A percentile compares a stretch with the other conserved stretches of the same genome.
These are phyloP conservation scores for Bimuria novae-zelandiae DNA, from an alignment of 2,329 filamentous ascomycete genomes.

Conservation along the genomic window DNA sequence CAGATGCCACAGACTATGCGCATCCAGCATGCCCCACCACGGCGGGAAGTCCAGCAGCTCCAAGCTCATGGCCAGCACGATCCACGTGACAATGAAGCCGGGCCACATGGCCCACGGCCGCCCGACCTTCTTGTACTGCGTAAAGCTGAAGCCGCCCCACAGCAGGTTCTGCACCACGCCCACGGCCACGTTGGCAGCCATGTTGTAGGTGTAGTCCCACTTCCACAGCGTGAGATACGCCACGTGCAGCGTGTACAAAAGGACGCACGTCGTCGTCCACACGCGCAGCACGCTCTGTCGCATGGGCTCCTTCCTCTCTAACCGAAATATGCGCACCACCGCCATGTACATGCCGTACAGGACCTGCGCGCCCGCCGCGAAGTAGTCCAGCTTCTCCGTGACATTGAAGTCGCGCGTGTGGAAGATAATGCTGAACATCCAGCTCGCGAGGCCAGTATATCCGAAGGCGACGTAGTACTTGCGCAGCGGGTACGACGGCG, in stretches of 20 bases:
- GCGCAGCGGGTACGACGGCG: slow-evolving; percentile 73
- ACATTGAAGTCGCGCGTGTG: slow-evolving; percentile 83
- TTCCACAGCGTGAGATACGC: slow-evolving; percentile 80
- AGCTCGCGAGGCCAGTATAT: slow-evolving; percentile 79
- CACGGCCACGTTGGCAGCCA: slow-evolving; percentile 87
- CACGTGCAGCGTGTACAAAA: slow-evolving; percentile 76
- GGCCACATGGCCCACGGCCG: slow-evolving; percentile 87
- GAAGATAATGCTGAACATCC: slow-evolving; percentile 89
- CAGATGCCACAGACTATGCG: slow-evolving; percentile 94
- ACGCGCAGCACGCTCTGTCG: slow-evolving; percentile 63
- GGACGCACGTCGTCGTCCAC: slow-evolving; percentile 76
- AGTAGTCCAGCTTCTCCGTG: slow-evolving; percentile 96
- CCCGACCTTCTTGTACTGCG: slow-evolving; percentile 71
- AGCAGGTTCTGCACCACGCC: slow-evolving; percentile 80
- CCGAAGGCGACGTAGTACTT: slow-evolving; percentile 81
- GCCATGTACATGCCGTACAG: slow-evolving; percentile 91
- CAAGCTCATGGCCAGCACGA: slow-evolving; percentile 91
- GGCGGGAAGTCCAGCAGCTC: slow-evolving; percentile 95
- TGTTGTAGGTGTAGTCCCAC: slow-evolving; percentile 98
- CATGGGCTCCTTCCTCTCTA: slow-evolving; percentile 65
- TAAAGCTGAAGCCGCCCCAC: slow-evolving; percentile 84
- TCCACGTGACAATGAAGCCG: slow-evolving; percentile 87
- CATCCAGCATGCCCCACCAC: slow-evolving; percentile 79
- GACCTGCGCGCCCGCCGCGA: slow-evolving; percentile 86
- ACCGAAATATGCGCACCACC: slow-evolving; percentile 77